phyloP scores from a whole-genome alignment of 2,329 filamentous ascomycete genomes.

The Ceratocystiopsis sp. region DNA sequence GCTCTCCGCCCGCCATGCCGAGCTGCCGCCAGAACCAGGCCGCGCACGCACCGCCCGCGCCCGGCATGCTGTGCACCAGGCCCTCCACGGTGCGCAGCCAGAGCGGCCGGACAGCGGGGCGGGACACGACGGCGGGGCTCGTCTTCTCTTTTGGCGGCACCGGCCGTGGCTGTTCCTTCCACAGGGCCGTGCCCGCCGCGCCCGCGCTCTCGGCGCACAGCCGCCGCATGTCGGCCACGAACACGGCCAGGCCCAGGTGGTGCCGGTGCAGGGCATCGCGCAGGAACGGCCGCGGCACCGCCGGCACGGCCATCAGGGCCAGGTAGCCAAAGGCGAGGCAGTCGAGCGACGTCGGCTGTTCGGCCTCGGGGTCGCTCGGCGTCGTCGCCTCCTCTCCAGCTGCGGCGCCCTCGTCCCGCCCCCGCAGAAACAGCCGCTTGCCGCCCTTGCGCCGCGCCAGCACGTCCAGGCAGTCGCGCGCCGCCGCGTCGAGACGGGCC shows the following conservation, averaged over 20 bases:
- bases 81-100: slow-evolving; percentile 16
- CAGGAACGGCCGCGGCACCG: slow-evolving; percentile 19
- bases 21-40: slow-evolving; percentile 12
- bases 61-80: slow-evolving; percentile 16
- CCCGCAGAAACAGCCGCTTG: slow-evolving; percentile 35
- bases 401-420: background rate
- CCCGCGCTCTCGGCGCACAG: background rate
- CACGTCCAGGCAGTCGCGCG: slow-evolving; percentile 53
- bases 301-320: slow-evolving; percentile 42
- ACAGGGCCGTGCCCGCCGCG: background rate
- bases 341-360: slow-evolving; percentile 48
- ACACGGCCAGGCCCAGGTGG: slow-evolving; percentile 6
- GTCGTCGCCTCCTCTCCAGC: slow-evolving; percentile 1
- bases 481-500: slow-evolving; percentile 61
- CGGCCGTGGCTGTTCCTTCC: background rate
- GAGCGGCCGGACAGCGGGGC: slow-evolving; percentile 1
- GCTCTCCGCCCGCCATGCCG: slow-evolving; percentile 12
- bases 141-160: background rate
- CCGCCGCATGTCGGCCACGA: slow-evolving; percentile 7
- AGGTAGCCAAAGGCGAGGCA: slow-evolving; percentile 71
- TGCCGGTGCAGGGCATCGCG: slow-evolving; percentile 10
- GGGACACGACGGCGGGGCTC: too few relatives aligned
- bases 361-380: slow-evolving; percentile 18
- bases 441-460: slow-evolving; percentile 41
- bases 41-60: slow-evolving; percentile 18